Conservation (phyloP, 2,329 filamentous ascomycete species). For the Epichloe amarillans region DNA sequence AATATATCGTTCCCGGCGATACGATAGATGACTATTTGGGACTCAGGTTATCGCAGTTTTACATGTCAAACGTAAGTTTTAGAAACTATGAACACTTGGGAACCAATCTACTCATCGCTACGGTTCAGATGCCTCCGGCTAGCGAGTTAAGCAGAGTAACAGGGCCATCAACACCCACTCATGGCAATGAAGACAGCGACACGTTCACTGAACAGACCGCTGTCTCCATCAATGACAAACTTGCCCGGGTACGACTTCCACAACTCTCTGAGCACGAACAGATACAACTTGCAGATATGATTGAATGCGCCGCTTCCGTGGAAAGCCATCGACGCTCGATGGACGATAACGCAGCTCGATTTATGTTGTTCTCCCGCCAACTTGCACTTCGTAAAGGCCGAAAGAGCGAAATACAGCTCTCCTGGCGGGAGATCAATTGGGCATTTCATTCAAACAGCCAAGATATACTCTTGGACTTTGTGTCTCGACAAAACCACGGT, state of each 20-base stretch:
- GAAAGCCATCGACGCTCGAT: conserved; percentile 80
- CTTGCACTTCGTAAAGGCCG: conserved; percentile 57
- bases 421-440: conserved; percentile 72
- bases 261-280: conserved; percentile 77
- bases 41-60: conserved; percentile 19
- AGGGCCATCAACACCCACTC: conserved; percentile 24
- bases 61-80: conserved; percentile 2
- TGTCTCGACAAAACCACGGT: conserved; percentile 65
- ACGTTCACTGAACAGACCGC: conserved; percentile 61
- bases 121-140: background rate
- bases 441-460: conserved; percentile 77
- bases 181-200: conserved; percentile 35
- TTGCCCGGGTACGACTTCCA: conserved; percentile 62
- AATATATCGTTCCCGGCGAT: conserved; percentile 74
- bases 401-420: conserved; percentile 51
- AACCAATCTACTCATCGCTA: background rate
- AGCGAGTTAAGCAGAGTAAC: conserved; percentile 16
- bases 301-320: conserved; percentile 72
- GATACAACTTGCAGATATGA: conserved; percentile 69
- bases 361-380: conserved; percentile 77
- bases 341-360: conserved; percentile 79
- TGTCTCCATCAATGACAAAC: conserved; percentile 55
- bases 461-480: conserved; percentile 77
- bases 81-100: no score
- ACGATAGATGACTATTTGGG: conserved; percentile 65